phyloP scores from a whole-genome alignment of 306 rosid genomes.

The Prunus mume region DNA sequence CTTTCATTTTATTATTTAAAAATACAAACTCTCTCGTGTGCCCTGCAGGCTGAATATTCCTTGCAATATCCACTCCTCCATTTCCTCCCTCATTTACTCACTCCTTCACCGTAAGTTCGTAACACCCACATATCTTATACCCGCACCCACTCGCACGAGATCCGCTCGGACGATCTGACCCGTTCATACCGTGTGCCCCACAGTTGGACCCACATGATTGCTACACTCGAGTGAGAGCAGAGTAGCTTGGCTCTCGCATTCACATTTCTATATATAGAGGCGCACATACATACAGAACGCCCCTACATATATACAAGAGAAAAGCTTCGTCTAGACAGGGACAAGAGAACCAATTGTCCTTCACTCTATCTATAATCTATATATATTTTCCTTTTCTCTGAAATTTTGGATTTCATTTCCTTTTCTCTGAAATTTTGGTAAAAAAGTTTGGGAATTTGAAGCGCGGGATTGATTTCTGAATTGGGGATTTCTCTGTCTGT shows the following conservation, averaged over 20 bases:
- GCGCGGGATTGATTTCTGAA: slow-evolving; percentile 1
- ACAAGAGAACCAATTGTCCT: slow-evolving; percentile 5
- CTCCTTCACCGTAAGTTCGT: slow-evolving; percentile 9
- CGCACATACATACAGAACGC: not conserved
- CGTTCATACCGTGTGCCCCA: not conserved
- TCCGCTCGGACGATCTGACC: not conserved
- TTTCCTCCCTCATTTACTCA: not conserved
- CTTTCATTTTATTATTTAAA: not conserved
- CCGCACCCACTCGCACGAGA: slow-evolving; percentile 6
- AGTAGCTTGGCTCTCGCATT: not conserved
- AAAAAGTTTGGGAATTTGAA: slow-evolving; percentile 1
- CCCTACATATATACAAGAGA: too few species aligned
- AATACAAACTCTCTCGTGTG: not conserved
- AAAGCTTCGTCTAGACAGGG: slow-evolving; percentile 10
- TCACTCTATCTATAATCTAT: not conserved
- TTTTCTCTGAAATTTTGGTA: not conserved
- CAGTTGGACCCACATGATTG: not conserved
- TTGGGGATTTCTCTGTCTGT: slow-evolving; percentile 5
- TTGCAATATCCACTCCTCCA: slow-evolving; percentile 1
- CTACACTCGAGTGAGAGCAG: not conserved
- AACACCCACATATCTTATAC: not conserved
- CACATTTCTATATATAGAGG: not conserved
- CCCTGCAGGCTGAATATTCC: slow-evolving; percentile 13
- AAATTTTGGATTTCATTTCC: not conserved
- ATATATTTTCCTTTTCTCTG: not conserved